Conservation (phyloP, 2,329 filamentous ascomycete species). For the Sclerotinia minor region DNA sequence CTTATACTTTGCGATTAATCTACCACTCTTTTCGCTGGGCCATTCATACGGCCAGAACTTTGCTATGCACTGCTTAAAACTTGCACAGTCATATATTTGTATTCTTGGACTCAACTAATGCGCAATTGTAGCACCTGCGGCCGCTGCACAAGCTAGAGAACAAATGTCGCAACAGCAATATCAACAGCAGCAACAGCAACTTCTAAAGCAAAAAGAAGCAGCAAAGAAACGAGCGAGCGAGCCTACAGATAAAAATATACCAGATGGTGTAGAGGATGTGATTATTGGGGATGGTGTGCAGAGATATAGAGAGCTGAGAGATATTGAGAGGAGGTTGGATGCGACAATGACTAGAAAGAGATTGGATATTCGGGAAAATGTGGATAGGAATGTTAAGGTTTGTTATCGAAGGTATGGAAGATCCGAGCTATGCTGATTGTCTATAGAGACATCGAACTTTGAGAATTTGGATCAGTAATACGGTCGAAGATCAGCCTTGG, state of each 20-base stretch:
- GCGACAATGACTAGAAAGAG: conserved; percentile 93
- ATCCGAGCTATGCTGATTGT: conserved; percentile 26
- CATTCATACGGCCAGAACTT: neutral
- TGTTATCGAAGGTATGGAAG: conserved; percentile 26
- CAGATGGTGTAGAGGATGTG: conserved; percentile 82
- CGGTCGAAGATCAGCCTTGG: conserved; percentile 91
- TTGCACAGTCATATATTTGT: neutral
- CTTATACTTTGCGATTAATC: neutral
- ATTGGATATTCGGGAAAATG: conserved; percentile 82
- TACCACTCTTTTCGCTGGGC: neutral
- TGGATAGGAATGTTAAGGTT: conserved; percentile 72
- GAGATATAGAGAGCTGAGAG: conserved; percentile 80
- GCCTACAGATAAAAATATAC: conserved; percentile 92
- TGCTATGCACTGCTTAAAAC: neutral
- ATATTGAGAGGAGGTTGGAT: conserved; percentile 85
- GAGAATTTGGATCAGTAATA: conserved; percentile 93
- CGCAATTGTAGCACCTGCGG: conserved; percentile 38
- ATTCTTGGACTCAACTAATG: conserved; percentile 20
- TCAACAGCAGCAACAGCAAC: conserved; percentile 32
- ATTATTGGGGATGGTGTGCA: conserved; percentile 79
- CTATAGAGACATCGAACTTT: conserved; percentile 74
- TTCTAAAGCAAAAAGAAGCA: conserved; percentile 57
- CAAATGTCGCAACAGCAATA: conserved; percentile 20
- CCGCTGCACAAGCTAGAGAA: conserved; percentile 44
- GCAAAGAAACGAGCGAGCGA: conserved; percentile 81